These are phyloP conservation scores for Colletotrichum chrysophilum DNA, from an alignment of 2,329 filamentous ascomycete species.

Conservation along the genomic window DNA sequence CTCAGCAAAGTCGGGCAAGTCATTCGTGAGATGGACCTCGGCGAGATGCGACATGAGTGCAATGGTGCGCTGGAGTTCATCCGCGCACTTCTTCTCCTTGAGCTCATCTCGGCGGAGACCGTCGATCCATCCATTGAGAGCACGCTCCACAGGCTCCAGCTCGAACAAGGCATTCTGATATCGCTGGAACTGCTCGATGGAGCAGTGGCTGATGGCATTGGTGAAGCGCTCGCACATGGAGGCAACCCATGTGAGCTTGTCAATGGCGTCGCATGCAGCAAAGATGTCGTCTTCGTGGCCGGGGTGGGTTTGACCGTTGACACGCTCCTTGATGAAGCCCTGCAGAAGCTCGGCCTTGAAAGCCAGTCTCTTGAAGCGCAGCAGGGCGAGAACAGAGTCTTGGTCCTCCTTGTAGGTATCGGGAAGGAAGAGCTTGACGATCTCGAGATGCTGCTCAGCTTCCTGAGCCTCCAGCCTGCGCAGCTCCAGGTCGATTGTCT, in stretches of 20 bases:
- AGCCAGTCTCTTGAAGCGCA: slow-evolving; percentile 84
- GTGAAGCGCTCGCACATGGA: slow-evolving; percentile 86
- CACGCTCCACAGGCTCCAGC: slow-evolving; percentile 88
- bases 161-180: slow-evolving; percentile 86
- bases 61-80: slow-evolving; percentile 82
- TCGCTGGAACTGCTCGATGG: slow-evolving; percentile 76
- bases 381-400: slow-evolving; percentile 85
- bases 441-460: slow-evolving; percentile 84
- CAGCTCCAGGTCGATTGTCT: slow-evolving; percentile 91
- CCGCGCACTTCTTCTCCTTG: slow-evolving; percentile 81
- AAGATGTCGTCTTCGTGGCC: slow-evolving; percentile 81
- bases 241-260: slow-evolving; percentile 84
- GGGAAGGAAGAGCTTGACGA: slow-evolving; percentile 87
- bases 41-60: slow-evolving; percentile 86
- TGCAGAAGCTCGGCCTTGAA: slow-evolving; percentile 87
- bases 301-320: slow-evolving; percentile 68
- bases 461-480: slow-evolving; percentile 87
- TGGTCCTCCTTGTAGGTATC: slow-evolving; percentile 81
- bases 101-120: slow-evolving; percentile 82
- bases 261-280: slow-evolving; percentile 79
- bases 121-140: slow-evolving; percentile 88
- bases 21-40: slow-evolving; percentile 76
- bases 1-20: slow-evolving; percentile 76
- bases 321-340: slow-evolving; percentile 78
- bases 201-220: slow-evolving; percentile 79